Percentiles rank a stretch among this genome's conserved stretches.
Conservation (phyloP, 345 rosid genomes). For the Ailanthus altissimus region DNA sequence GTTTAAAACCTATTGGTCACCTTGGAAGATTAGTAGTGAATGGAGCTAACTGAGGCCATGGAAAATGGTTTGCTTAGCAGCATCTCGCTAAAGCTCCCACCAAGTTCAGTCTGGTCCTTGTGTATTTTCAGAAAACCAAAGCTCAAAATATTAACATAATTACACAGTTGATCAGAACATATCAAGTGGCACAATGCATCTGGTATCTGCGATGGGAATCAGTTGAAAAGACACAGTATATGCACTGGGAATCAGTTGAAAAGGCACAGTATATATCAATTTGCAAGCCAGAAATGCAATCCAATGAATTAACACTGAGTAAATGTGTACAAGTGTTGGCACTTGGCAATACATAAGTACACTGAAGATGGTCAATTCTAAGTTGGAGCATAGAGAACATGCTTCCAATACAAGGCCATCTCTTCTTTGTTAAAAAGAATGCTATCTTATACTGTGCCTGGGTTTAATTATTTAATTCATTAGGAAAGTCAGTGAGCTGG, state of each 20-base stretch:
- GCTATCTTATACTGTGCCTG: slow-evolving; percentile 12
- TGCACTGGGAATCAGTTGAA: background rate
- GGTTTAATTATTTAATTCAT: slow-evolving; percentile 1
- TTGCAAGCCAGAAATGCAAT: background rate
- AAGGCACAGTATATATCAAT: too few species aligned
- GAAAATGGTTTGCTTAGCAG: background rate
- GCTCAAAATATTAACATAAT: background rate
- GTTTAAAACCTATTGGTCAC: background rate
- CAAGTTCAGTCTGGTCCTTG: background rate
- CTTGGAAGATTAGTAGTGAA: background rate
- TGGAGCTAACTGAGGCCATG: background rate
- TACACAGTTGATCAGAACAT: background rate
- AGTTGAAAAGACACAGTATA: background rate
- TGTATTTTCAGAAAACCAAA: background rate
- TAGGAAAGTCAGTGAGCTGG: background rate
- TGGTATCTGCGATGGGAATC: background rate
- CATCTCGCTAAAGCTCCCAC: background rate
- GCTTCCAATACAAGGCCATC: slow-evolving; percentile 30
- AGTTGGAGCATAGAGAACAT: slow-evolving; percentile 30
- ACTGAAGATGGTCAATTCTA: slow-evolving; percentile 19
- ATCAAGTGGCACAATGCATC: background rate
- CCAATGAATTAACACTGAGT: background rate
- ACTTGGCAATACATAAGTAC: background rate
- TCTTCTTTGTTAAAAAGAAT: slow-evolving; percentile 22
- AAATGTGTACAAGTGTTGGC: slow-evolving; percentile 13